phyloP scores from a whole-genome alignment of 2,329 filamentous ascomycete genomes.

The Cladophialophora exuberans region DNA sequence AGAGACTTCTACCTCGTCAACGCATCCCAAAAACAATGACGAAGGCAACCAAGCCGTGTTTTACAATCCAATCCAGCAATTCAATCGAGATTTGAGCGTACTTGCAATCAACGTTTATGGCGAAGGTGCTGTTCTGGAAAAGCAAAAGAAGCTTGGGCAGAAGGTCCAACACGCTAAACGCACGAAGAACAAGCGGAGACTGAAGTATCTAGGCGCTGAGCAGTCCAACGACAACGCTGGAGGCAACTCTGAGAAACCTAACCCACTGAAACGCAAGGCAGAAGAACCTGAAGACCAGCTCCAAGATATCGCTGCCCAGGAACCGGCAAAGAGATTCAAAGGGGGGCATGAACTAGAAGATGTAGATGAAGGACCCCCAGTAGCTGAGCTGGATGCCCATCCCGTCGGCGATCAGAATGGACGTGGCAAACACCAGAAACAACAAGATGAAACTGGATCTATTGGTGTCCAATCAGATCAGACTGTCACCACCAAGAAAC shows the following conservation, averaged over 20 bases:
- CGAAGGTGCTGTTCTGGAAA: constrained; percentile 63
- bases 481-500: constrained; percentile 35
- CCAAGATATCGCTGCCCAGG: not conserved
- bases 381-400: constrained; percentile 17
- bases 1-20: too few species aligned
- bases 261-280: constrained; percentile 35
- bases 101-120: constrained; percentile 89
- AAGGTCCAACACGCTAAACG: constrained; percentile 40
- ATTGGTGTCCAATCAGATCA: not conserved
- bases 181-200: constrained; percentile 43
- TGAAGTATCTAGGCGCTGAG: constrained; percentile 18
- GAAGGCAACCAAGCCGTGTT: constrained; percentile 73
- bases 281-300: constrained; percentile 29
- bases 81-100: constrained; percentile 94
- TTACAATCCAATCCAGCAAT: constrained; percentile 98
- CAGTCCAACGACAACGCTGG: not conserved
- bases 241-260: constrained; percentile 18
- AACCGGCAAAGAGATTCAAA: constrained; percentile 18
- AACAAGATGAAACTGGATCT: not conserved
- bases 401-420: constrained; percentile 12
- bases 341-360: constrained; percentile 10
- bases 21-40: not conserved
- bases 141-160: constrained; percentile 48
- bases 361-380: constrained; percentile 20
- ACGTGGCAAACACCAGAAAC: constrained; percentile 17